Evolutionary conservation across 139 green algal genomes (phyloP).

Genomic region (Closterium sp.): DNA sequence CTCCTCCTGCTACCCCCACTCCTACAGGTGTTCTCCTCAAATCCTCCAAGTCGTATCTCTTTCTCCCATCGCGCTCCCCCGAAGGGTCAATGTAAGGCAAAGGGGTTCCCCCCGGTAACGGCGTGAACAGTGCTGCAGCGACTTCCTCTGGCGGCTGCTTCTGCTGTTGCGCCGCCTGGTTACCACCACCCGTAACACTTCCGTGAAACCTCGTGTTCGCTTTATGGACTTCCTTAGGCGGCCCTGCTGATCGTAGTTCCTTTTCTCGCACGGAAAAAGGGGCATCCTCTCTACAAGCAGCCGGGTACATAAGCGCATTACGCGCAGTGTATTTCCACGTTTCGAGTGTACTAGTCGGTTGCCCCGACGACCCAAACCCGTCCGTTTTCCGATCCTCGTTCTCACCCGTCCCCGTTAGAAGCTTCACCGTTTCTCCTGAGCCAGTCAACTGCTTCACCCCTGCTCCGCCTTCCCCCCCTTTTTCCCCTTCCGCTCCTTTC

Average conservation of each 20-base stretch:
- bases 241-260: conserved; percentile 7
- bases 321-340: conserved; percentile 30
- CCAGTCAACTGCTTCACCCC: not conserved
- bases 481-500: not conserved
- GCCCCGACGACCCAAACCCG: conserved; percentile 44
- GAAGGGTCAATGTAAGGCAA: conserved; percentile 20
- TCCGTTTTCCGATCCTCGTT: conserved; percentile 15
- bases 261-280: conserved; percentile 40
- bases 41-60: conserved; percentile 45
- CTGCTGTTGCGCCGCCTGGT: not conserved
- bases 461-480: not conserved
- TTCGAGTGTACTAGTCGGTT: conserved; percentile 24
- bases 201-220: conserved; percentile 51
- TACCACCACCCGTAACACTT: conserved; percentile 7
- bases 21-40: conserved; percentile 25
- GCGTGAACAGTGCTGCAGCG: conserved; percentile 27
- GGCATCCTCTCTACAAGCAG: conserved; percentile 20
- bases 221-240: conserved; percentile 38
- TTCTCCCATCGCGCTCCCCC: not conserved
- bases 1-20: not conserved
- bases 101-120: conserved; percentile 33
- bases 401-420: not conserved
- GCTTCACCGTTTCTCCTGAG: not conserved
- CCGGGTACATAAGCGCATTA: conserved; percentile 46
- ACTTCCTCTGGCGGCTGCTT: conserved; percentile 14